Conservation (phyloP, 257 asterid species). For the Datura wrightii region DNA sequence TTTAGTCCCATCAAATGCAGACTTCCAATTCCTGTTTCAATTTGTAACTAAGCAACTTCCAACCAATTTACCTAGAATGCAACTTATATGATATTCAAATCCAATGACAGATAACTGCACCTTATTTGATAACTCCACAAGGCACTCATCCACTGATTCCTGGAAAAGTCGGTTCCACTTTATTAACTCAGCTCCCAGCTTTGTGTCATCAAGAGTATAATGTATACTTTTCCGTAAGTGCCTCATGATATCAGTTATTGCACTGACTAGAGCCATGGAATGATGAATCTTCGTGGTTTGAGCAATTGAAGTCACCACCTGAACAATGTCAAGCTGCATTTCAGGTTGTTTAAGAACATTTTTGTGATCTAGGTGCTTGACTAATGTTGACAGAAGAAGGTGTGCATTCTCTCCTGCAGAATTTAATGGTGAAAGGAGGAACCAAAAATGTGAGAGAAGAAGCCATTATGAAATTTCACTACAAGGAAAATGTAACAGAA, state of each 20-base stretch:
- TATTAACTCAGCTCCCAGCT: constrained; percentile 70
- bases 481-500: constrained; percentile 4
- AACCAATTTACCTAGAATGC: not conserved
- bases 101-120: constrained; percentile 40
- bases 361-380: constrained; percentile 96
- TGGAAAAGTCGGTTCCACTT: constrained; percentile 78
- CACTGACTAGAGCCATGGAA: constrained; percentile 81
- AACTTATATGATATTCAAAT: constrained; percentile 13
- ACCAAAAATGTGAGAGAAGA: not conserved
- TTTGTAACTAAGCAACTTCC: not conserved
- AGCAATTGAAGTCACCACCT: constrained; percentile 74
- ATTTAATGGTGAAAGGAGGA: not conserved
- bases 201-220: constrained; percentile 73
- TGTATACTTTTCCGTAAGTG: constrained; percentile 94
- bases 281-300: constrained; percentile 69
- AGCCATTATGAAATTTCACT: not conserved
- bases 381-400: constrained; percentile 78
- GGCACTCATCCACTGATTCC: constrained; percentile 87
- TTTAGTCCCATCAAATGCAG: not conserved
- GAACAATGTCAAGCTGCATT: constrained; percentile 89
- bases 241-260: constrained; percentile 90
- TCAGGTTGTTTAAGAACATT: constrained; percentile 81
- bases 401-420: constrained; percentile 83
- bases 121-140: constrained; percentile 76
- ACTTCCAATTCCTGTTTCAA: not conserved